Base-by-base conservation (phyloP, 2,329 filamentous ascomycete genomes). In the Saccharata proteae region DNA sequence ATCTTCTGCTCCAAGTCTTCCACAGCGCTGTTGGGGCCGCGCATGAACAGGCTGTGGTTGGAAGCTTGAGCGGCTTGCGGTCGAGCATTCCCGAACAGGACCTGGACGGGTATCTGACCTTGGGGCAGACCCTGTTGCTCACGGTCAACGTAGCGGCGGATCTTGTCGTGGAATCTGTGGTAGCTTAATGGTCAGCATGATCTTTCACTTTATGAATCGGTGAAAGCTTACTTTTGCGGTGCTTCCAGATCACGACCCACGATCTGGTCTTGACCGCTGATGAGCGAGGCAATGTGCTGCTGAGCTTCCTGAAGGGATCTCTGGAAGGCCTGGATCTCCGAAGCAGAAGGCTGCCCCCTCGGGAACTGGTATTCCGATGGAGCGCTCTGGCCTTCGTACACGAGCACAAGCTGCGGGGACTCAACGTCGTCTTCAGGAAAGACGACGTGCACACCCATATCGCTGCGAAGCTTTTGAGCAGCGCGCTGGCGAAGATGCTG, bases 1-100 rank as follows among this genome's bases (percentile, higher is more conserved):
- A 93, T 74, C 62, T 86, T 90, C 20, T 68, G 59, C 17, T 72
- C 67, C 22, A 96, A 68, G 2, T 74, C 71, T 30, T 80, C 71
- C 3, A 93, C 83, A 14, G 72, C 70, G 12, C 74, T 71, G 27
- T 70, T 62, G 14, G 85, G 86, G 14, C 88, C 88, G 38, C 82
- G 79, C 38, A 94, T 69, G 26, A 73, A 78, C 37, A 88, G 67
- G 37, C 66, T 56, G 34, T 57, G 62, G 34, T 52, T 46, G 16
- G 38, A 28, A 43, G 73, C 70, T 30, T 65, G 56, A 43, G 68
- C 70, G 32, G 64, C 67, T 29, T 58, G 50, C 10, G 49, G 49
- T 26, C 52, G 49, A 17, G 49, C 49, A 14, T 57, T 61, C 29
- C 63, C 65, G 29, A 71, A 59, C 16, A 64, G 52, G 11, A 72